Evolutionary conservation across 257 asterid genomes (phyloP).

Genomic region (Nicotiana paniculata): DNA sequence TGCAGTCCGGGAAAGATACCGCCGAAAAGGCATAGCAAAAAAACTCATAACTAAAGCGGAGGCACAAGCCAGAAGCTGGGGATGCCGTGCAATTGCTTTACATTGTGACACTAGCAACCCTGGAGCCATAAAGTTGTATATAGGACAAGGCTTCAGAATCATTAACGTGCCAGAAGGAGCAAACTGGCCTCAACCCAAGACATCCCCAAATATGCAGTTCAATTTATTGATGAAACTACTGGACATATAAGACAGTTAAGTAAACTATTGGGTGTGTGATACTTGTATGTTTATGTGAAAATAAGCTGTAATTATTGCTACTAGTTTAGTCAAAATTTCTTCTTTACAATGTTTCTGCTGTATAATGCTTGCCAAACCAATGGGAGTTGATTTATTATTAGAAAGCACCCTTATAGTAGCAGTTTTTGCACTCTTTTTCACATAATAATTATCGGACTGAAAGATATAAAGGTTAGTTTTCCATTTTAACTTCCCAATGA

Average conservation of each 20-base stretch:
- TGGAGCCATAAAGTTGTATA: constrained; percentile 62
- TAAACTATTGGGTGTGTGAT: background rate
- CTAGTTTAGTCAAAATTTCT: background rate
- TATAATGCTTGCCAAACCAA: background rate
- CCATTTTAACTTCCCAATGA: too few relatives aligned
- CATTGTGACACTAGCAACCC: constrained; percentile 70
- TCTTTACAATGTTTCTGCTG: background rate
- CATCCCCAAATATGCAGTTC: constrained; percentile 50
- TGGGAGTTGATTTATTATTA: background rate
- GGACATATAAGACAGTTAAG: constrained; percentile 5
- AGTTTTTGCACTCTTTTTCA: background rate
- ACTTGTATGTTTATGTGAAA: background rate
- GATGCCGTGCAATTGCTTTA: constrained; percentile 79
- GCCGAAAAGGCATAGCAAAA: constrained; percentile 76
- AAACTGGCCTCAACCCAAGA: constrained; percentile 85
- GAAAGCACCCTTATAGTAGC: too few relatives aligned
- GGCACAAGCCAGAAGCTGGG: constrained; percentile 78
- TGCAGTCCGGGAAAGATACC: constrained; percentile 63
- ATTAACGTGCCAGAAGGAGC: constrained; percentile 65
- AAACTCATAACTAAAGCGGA: constrained; percentile 66
- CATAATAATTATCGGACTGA: too few relatives aligned
- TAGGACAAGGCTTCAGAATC: constrained; percentile 51
- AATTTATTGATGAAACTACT: constrained; percentile 89
- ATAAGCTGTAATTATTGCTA: background rate
- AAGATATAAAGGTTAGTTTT: too few relatives aligned